phyloP scores from a whole-genome alignment of 352 stramenopile genomes.

The Pythium vanterpoolii region DNA sequence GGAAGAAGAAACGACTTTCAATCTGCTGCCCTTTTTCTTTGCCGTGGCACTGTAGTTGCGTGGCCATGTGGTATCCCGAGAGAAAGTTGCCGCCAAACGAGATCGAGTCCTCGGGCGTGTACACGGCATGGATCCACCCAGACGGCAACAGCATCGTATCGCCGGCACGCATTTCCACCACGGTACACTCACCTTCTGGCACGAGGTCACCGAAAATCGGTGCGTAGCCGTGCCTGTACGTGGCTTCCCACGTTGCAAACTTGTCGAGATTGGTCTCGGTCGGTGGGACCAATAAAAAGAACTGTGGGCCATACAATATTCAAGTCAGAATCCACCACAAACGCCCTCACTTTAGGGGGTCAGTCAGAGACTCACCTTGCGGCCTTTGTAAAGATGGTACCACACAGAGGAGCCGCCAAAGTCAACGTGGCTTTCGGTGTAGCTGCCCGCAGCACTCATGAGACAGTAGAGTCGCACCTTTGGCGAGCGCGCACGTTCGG shows the following conservation, averaged over 20 bases:
- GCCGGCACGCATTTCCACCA: slow-evolving; percentile 30
- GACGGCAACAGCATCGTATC: slow-evolving; percentile 44
- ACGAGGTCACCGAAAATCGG: slow-evolving; percentile 28
- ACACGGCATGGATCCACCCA: slow-evolving; percentile 44
- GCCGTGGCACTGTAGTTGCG: slow-evolving; percentile 30
- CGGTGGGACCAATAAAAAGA: slow-evolving; percentile 39
- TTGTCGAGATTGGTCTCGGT: slow-evolving; percentile 30
- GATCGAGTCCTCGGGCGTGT: slow-evolving; percentile 41
- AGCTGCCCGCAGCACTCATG: slow-evolving; percentile 41
- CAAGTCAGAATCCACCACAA: neutral
- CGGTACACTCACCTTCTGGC: slow-evolving; percentile 21
- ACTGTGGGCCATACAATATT: slow-evolving; percentile 14
- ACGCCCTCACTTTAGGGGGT: neutral
- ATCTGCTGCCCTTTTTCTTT: slow-evolving; percentile 30
- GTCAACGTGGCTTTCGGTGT: slow-evolving; percentile 44
- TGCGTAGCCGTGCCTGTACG: slow-evolving; percentile 24
- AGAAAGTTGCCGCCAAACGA: slow-evolving; percentile 46
- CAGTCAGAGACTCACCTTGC: slow-evolving; percentile 28
- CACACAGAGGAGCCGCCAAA: slow-evolving; percentile 45
- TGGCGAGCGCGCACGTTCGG: slow-evolving; percentile 15
- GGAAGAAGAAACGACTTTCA: slow-evolving; percentile 31
- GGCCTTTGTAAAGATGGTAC: slow-evolving; percentile 40
- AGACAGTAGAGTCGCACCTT: slow-evolving; percentile 38
- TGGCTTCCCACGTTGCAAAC: slow-evolving; percentile 29
- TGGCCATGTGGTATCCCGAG: slow-evolving; percentile 34